A percentile compares a stretch with the other conserved stretches of the same genome.
phyloP scores from a whole-genome alignment of 495 filamentous ascomycete genomes.

The Penicillium daleae region DNA sequence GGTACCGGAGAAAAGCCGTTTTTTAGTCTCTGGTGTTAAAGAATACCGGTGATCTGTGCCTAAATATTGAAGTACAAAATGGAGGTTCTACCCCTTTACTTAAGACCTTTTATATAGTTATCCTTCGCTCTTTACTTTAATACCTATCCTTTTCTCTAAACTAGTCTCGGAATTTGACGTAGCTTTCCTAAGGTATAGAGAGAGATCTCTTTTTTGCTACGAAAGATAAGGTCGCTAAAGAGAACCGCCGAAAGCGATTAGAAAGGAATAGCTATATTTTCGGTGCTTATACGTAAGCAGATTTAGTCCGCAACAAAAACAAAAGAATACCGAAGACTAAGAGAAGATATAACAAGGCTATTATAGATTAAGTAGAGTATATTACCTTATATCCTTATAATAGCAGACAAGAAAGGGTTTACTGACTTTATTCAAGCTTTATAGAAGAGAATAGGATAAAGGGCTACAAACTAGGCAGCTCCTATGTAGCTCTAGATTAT shows the following conservation, averaged over 20 bases:
- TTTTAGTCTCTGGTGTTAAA: conserved; percentile 1
- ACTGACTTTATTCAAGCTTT: conserved; percentile 17
- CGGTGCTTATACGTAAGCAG: conserved; percentile 19
- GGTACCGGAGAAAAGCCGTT: conserved; percentile 6
- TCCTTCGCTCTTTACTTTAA: background rate
- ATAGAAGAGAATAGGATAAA: conserved; percentile 8
- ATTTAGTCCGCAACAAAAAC: conserved; percentile 19
- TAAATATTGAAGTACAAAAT: conserved; percentile 5
- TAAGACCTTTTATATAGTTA: background rate
- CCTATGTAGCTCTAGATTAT: conserved; percentile 16
- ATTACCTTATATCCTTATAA: too few relatives aligned
- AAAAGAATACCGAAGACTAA: conserved; percentile 26
- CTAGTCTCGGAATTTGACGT: background rate
- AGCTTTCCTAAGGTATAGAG: conserved; percentile 3
- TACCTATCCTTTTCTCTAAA: background rate
- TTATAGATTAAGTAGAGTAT: too few relatives aligned
- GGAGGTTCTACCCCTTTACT: conserved; percentile 5
- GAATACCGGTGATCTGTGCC: conserved; percentile 3
- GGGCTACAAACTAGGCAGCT: conserved; percentile 15
- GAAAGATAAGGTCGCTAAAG: background rate
- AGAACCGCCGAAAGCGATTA: too few relatives aligned
- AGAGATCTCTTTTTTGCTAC: background rate
- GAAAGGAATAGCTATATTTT: conserved; percentile 24
- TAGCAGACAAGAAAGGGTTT: too few relatives aligned
- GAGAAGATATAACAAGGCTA: conserved; percentile 6